Evolutionary conservation across 345 rosid genomes (phyloP).

Genomic region (Citrus australasica): DNA sequence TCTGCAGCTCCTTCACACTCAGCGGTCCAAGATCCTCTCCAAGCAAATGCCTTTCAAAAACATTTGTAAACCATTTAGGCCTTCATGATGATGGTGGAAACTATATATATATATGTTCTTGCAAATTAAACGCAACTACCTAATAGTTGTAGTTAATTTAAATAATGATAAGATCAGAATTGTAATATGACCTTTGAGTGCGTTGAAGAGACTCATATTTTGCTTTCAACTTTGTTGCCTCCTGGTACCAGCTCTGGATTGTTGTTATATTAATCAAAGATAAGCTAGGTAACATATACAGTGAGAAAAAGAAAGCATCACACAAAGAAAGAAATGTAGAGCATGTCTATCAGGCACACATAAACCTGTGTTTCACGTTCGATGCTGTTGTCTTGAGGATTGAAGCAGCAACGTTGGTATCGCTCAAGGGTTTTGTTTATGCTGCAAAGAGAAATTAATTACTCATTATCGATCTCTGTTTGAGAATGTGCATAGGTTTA

Average conservation of each 20-base stretch:
- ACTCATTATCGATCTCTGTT: background rate
- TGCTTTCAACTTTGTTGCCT: slow-evolving; percentile 65
- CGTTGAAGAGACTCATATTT: slow-evolving; percentile 79
- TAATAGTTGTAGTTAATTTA: background rate
- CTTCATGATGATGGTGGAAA: background rate
- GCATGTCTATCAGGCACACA: background rate
- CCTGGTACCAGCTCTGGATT: slow-evolving; percentile 74
- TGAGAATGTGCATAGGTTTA: background rate
- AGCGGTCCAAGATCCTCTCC: slow-evolving; percentile 86
- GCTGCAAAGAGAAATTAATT: slow-evolving; percentile 24
- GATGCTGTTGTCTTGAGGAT: slow-evolving; percentile 47
- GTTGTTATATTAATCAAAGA: background rate
- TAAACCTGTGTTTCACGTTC: slow-evolving; percentile 75
- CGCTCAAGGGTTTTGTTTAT: slow-evolving; percentile 61
- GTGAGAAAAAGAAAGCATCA: background rate
- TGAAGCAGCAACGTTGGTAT: slow-evolving; percentile 61
- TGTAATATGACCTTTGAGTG: slow-evolving; percentile 55
- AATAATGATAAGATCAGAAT: background rate
- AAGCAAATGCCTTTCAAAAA: slow-evolving; percentile 61
- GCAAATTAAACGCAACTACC: background rate
- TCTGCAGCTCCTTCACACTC: slow-evolving; percentile 64
- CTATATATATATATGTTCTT: background rate
- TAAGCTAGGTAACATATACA: background rate
- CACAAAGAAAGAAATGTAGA: no score
- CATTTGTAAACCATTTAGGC: background rate